Evolutionary conservation across 306 rosid genomes (phyloP).

Genomic region (Betula pendula): DNA sequence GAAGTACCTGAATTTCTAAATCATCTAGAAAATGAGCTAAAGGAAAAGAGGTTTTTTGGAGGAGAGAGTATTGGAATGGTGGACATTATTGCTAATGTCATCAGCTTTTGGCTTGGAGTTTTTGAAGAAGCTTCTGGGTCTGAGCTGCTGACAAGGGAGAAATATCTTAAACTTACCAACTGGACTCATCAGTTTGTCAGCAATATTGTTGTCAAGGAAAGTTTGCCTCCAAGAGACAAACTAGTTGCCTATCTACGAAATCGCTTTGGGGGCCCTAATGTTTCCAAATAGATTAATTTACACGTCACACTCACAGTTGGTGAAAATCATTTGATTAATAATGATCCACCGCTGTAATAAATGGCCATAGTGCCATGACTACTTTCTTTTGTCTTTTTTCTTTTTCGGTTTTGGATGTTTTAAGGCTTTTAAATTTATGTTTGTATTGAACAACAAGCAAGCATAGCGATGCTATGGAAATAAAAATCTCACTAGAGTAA

Average conservation of each 20-base stretch:
- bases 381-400: too few relatives aligned
- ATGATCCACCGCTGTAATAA: too few relatives aligned
- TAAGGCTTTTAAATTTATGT: too few relatives aligned
- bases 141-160: conserved; percentile 33
- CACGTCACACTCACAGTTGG: too few relatives aligned
- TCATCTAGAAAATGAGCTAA: conserved; percentile 53
- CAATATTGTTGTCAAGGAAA: conserved; percentile 32
- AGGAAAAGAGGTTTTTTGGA: conserved; percentile 54
- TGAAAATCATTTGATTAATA: too few relatives aligned
- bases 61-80: conserved; percentile 52
- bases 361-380: too few relatives aligned
- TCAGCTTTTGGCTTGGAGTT: conserved; percentile 49
- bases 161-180: conserved; percentile 39
- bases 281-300: conserved; percentile 21
- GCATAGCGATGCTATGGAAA: too few relatives aligned
- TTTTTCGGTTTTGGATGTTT: too few relatives aligned
- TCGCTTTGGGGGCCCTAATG: background rate
- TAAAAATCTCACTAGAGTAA: too few relatives aligned
- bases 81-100: conserved; percentile 43
- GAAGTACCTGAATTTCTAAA: conserved; percentile 35
- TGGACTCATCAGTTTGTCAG: conserved; percentile 42
- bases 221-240: conserved; percentile 41
- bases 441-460: too few relatives aligned
- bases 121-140: conserved; percentile 43
- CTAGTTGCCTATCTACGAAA: conserved; percentile 24